Evolutionary conservation across 306 rosid genomes (phyloP), one percentile per base, ranked within the genome.

Genomic region (Quercus aquifolioides): DNA sequence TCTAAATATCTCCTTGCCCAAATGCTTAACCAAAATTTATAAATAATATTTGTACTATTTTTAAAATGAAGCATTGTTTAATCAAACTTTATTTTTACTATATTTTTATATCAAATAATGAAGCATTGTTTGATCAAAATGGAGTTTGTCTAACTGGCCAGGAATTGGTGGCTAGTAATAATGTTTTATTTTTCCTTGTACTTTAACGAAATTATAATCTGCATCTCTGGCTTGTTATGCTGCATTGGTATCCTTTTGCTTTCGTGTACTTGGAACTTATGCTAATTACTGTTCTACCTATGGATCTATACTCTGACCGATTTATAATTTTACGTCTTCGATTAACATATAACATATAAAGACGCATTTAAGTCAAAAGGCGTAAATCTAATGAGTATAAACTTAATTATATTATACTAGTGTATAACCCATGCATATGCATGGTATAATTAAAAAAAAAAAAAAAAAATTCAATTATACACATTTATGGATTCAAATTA

Each of bases 1-100:
- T 21, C 59, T 73, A 43, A 79, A 73, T 81, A 70, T 85, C 86
- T 59, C 64, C 75, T 74, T 19, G 65, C 60, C 86, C 90, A 88
- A 90, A 83, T 86, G 89, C 89, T 69, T 73, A 76, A 77, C 77
- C 67, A 69, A 69, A 38, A 23, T 43, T 71, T 74, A 79, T 65
- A 38, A 35, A 12, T 21, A 75, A 78, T 55, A 56, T 64, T 76
- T 72, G 54, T 25, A 0, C 79, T 78, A 74, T 20, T 38, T 35
- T 6, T 38, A 38, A 38, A 38, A 71, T 63, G 75, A 69, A 70
- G 76, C 82, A 80, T 74, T 65, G 43, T 70, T 70, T 38, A 26
- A 41, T 73, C 58, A 5, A 65, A 52, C 10, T 38, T 38, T 38
- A 6, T 38, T 38, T 6, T 38, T 38, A 38, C 43, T 38, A 38